Base-by-base conservation (phyloP, 2,329 filamentous ascomycete species). In the Alternaria triticina region DNA sequence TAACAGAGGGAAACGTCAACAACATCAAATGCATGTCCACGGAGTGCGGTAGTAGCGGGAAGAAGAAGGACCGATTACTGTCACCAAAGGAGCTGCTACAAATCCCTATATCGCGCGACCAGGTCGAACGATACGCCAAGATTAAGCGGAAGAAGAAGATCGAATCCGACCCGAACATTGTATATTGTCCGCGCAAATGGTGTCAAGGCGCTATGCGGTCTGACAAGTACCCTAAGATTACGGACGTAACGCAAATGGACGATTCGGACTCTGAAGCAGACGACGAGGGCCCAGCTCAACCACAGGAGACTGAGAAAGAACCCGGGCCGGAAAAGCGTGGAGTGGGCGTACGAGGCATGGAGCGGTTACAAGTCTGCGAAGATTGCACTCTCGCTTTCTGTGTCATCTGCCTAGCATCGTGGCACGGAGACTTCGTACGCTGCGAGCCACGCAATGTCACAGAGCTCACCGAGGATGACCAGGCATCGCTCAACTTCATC, bases 91-190 rank as follows among this genome's bases (percentile, higher is more conserved):
- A 98, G 80, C 86, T 98, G 45, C 83, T 86, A 54, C 79, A 81
- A 23, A 85, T 86, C 62, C 83, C 83, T 3, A 69, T 86, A 13
- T 69, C 79, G 9, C 86, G 90, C 62, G 88, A 91, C 15, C 86
- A 86, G 33, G 93, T 97, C 3, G 90, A 92, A 74, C 90, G 96
- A 59, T 99, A 96, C 77, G 92, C 97, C 5, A 89, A 89, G 40
- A 86, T 98, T 64, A 97, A 96, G 82, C 92, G 97, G 74, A 98
- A 98, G 82, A 92, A 91, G 68, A 91, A 93, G 77, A 87, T 98
- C 3, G 96, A 98, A 79, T 90, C 93, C 0, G 94, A 98, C 80
- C 96, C 94, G 74, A 91, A 90, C 62, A 97, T 94, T 0, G 87
- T 97, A 33, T 98, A 97, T 78, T 99, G 96, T 74, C 96, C 96